These are phyloP conservation scores for Roridomyces roridus DNA, from an alignment of 768 basidiomycete genomes.

Conservation along the genomic window DNA sequence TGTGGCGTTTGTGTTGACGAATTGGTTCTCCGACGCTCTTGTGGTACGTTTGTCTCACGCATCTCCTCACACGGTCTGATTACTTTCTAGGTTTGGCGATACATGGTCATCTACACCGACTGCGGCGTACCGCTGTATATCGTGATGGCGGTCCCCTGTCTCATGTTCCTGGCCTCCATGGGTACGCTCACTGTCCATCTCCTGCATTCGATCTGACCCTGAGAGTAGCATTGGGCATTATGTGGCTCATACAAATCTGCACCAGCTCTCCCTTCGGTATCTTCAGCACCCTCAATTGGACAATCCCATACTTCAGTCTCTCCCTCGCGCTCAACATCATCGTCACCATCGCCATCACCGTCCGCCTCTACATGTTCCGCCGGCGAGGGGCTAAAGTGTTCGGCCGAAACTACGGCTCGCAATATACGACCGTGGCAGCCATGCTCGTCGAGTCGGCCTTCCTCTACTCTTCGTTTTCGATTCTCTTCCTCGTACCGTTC, in stretches of 20 bases:
- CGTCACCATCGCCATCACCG: not conserved
- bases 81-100: not conserved
- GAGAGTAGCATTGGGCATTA: too few relatives aligned
- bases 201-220: too few relatives aligned
- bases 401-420: not conserved
- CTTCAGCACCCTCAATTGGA: not conserved
- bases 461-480: too few relatives aligned
- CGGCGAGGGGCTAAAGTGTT: not conserved
- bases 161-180: too few relatives aligned
- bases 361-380: not conserved
- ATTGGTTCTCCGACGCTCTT: not conserved
- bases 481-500: constrained; percentile 4
- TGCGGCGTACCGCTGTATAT: not conserved
- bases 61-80: not conserved
- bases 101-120: too few relatives aligned
- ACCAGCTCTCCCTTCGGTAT: too few relatives aligned
- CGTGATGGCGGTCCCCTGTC: too few relatives aligned
- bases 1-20: not conserved
- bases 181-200: too few relatives aligned
- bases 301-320: too few relatives aligned
- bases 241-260: too few relatives aligned
- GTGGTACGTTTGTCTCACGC: not conserved
- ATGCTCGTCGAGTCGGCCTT: constrained; percentile 4
- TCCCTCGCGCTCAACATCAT: not conserved
- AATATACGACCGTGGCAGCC: constrained; percentile 2